Conservation (phyloP, 2,329 filamentous ascomycete genomes). For the Colletotrichum siamense region DNA sequence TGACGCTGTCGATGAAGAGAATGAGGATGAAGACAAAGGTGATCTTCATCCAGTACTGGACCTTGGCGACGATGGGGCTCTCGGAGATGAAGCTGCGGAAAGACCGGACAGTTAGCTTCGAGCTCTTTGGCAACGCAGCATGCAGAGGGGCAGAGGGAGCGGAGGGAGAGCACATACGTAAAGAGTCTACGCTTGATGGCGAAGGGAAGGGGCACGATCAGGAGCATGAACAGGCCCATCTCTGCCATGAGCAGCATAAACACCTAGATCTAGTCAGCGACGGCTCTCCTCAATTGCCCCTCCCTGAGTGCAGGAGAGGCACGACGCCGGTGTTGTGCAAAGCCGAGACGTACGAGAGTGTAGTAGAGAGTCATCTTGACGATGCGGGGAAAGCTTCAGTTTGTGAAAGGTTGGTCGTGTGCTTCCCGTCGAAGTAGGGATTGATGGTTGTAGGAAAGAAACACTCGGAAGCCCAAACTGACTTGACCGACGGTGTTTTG, state of each 20-base stretch:
- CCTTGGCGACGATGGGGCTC: slow-evolving; percentile 81
- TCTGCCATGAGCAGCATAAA: slow-evolving; percentile 83
- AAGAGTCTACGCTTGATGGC: slow-evolving; percentile 85
- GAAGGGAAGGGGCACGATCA: slow-evolving; percentile 90
- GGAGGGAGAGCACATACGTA: slow-evolving; percentile 51
- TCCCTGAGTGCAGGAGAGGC: not conserved
- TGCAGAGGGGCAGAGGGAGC: not conserved
- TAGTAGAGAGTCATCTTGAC: slow-evolving; percentile 64
- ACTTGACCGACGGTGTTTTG: slow-evolving; percentile 12
- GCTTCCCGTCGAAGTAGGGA: not conserved
- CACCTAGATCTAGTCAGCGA: slow-evolving; percentile 59
- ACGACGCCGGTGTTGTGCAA: not conserved
- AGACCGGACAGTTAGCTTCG: not conserved
- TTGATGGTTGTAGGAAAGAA: not conserved
- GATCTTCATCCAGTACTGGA: slow-evolving; percentile 98
- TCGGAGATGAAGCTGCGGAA: slow-evolving; percentile 84
- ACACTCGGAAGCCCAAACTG: slow-evolving; percentile 20
- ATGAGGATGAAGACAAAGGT: slow-evolving; percentile 99
- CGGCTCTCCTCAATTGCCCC: not conserved
- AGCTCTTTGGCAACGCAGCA: not conserved
- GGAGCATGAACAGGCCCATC: slow-evolving; percentile 81
- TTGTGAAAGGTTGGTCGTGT: slow-evolving; percentile 8
- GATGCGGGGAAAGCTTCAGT: slow-evolving; percentile 18
- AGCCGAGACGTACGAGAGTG: slow-evolving; percentile 48
- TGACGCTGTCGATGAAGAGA: slow-evolving; percentile 95